These are phyloP conservation scores for Pulveroboletus sp. DNA, from an alignment of 1,284 basidiomycete genomes.

Conservation along the genomic window DNA sequence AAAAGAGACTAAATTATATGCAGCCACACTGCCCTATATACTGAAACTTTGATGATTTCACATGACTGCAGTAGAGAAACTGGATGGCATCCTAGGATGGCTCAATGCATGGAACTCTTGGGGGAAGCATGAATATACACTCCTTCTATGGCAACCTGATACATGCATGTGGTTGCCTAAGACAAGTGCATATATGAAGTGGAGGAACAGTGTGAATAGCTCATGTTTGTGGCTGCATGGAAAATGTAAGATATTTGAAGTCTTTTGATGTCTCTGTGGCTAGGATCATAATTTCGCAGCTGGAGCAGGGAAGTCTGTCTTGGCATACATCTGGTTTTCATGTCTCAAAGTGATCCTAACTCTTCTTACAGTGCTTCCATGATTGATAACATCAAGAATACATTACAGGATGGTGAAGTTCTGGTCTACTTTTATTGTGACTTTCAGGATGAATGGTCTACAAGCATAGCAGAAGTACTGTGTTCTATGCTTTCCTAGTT, in stretches of 20 bases:
- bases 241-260: conserved; percentile 1
- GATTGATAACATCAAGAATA: conserved; percentile 7
- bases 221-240: conserved; percentile 14
- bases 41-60: too few species aligned
- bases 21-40: too few species aligned
- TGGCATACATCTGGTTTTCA: conserved; percentile 10
- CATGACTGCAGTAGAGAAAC: background rate
- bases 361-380: background rate
- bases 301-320: conserved; percentile 17
- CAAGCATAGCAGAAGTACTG: conserved; percentile 7
- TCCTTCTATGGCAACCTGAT: background rate
- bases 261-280: background rate
- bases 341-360: background rate
- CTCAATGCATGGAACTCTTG: background rate
- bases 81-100: background rate
- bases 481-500: conserved; percentile 21
- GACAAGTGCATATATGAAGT: background rate
- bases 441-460: conserved; percentile 12
- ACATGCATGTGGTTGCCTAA: conserved; percentile 11
- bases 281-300: background rate
- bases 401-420: background rate
- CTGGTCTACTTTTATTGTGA: conserved; percentile 22
- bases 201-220: background rate
- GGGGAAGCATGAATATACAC: background rate
- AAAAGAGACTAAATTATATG: too few species aligned